Conservation (phyloP, 2,329 filamentous ascomycete species). For the Arthrobotrys musiformis region DNA sequence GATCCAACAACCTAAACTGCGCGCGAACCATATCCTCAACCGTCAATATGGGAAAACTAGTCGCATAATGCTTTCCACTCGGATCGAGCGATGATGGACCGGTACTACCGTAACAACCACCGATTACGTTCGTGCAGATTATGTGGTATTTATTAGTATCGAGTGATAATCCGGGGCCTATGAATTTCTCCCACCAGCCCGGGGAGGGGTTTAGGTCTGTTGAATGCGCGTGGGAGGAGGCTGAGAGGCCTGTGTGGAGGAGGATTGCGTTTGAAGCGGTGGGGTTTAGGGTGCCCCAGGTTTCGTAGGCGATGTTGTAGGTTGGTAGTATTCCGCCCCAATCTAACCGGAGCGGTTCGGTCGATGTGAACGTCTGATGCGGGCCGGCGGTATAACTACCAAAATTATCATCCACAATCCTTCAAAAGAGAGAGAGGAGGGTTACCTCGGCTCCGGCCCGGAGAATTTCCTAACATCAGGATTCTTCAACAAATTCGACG, state of each 20-base stretch:
- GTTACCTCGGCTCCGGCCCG: constrained; percentile 81
- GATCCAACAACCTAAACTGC: constrained; percentile 88
- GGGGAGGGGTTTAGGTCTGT: constrained; percentile 86
- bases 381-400: constrained; percentile 82
- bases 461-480: constrained; percentile 65
- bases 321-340: constrained; percentile 93
- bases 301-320: constrained; percentile 91
- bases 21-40: constrained; percentile 98
- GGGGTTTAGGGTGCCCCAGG: constrained; percentile 83
- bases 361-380: constrained; percentile 80
- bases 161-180: constrained; percentile 74
- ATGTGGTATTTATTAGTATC: constrained; percentile 93
- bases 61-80: constrained; percentile 78
- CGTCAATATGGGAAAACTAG: constrained; percentile 92
- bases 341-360: constrained; percentile 81
- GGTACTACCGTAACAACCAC: constrained; percentile 94
- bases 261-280: constrained; percentile 89
- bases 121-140: constrained; percentile 96
- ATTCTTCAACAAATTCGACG: constrained; percentile 74
- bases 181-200: constrained; percentile 99
- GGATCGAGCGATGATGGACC: constrained; percentile 90
- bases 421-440: background rate
- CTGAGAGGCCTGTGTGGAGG: constrained; percentile 91
- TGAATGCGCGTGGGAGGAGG: constrained; percentile 96
- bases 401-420: no score